phyloP scores from a whole-genome alignment of 441 rosid genomes.

The Arabidopsis lyrata region DNA sequence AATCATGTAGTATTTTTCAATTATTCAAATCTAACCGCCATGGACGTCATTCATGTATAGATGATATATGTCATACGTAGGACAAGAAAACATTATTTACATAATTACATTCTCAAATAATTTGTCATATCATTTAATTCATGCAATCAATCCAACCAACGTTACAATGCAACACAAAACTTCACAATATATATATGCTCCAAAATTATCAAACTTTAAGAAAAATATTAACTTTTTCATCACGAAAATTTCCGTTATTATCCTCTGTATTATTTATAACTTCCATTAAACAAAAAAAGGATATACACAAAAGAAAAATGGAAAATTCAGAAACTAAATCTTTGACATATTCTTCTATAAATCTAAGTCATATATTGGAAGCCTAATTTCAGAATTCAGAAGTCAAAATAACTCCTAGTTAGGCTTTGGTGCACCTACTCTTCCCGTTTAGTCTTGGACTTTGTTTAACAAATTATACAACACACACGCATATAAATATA shows the following conservation, averaged over 20 bases:
- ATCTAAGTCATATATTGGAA: slow-evolving; percentile 27
- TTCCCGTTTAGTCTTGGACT: slow-evolving; percentile 31
- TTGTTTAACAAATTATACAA: slow-evolving; percentile 26
- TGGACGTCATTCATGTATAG: neutral
- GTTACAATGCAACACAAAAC: slow-evolving; percentile 22
- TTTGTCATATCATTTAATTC: slow-evolving; percentile 22
- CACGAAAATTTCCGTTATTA: neutral
- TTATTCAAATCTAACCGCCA: neutral
- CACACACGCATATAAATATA: slow-evolving; percentile 34
- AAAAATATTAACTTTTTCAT: neutral
- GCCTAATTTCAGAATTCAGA: slow-evolving; percentile 8
- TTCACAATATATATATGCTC: too few species aligned
- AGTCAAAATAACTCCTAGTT: slow-evolving; percentile 44
- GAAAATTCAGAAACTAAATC: neutral
- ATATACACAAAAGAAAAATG: neutral
- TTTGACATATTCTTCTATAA: neutral
- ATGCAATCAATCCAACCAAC: slow-evolving; percentile 24
- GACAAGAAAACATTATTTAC: neutral
- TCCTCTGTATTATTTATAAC: too few species aligned
- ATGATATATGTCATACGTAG: neutral
- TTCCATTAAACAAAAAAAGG: too few species aligned
- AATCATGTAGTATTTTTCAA: neutral
- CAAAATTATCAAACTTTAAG: too few species aligned
- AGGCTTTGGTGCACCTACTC: slow-evolving; percentile 42
- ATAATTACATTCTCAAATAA: neutral